These are phyloP conservation scores for Cnidoscolus chayamansa DNA, from an alignment of 441 rosid species.

Conservation along the genomic window DNA sequence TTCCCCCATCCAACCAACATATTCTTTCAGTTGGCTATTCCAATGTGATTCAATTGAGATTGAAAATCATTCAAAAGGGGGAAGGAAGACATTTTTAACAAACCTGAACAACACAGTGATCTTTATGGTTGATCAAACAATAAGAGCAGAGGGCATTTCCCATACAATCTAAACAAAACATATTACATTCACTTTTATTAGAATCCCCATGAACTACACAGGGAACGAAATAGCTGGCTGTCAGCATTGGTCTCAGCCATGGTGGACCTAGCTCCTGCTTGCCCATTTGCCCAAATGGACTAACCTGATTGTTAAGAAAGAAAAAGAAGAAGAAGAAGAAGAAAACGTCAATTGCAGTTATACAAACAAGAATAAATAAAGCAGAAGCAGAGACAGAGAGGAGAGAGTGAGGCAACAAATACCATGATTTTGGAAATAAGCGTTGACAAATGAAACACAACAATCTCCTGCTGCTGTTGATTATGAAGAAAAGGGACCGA, in stretches of 20 bases:
- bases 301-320: conserved; percentile 29
- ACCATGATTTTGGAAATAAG: conserved; percentile 18
- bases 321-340: too few species aligned
- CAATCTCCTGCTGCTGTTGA: conserved; percentile 1
- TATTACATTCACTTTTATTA: conserved; percentile 72
- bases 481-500: too few species aligned
- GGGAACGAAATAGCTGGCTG: conserved; percentile 56
- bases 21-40: not conserved
- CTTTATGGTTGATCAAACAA: conserved; percentile 51
- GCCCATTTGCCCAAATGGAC: conserved; percentile 35
- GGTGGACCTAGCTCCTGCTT: conserved; percentile 48
- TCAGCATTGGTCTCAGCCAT: conserved; percentile 70
- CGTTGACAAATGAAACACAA: not conserved
- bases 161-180: conserved; percentile 75
- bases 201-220: conserved; percentile 54
- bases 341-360: not conserved
- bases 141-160: conserved; percentile 60
- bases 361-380: not conserved
- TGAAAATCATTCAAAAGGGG: not conserved
- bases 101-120: conserved; percentile 73
- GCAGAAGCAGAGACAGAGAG: not conserved
- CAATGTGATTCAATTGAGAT: not conserved
- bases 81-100: not conserved
- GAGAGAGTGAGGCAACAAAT: not conserved
- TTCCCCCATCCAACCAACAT: not conserved